Conservation (phyloP, 352 stramenopile species). For the Phytophthora ramorum region DNA sequence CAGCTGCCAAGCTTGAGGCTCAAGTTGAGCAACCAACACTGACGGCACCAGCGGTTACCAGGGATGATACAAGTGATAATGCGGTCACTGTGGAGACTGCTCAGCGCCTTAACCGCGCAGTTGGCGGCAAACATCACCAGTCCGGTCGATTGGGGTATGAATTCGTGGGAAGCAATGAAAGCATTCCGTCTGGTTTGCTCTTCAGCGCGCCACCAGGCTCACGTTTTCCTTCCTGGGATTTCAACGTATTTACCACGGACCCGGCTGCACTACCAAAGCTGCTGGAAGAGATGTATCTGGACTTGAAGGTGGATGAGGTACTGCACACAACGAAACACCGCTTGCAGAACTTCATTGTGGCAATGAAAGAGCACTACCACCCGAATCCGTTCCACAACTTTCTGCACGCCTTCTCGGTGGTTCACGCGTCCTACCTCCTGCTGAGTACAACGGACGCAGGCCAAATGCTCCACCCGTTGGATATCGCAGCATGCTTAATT, state of each 20-base stretch:
- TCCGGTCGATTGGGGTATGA: constrained; percentile 46
- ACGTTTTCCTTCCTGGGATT: constrained; percentile 69
- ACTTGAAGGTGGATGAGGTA: constrained; percentile 74
- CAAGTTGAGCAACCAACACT: constrained; percentile 17
- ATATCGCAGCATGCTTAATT: constrained; percentile 86
- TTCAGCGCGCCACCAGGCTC: constrained; percentile 41
- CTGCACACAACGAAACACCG: constrained; percentile 61
- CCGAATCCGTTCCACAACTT: constrained; percentile 94
- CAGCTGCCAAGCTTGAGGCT: constrained; percentile 23
- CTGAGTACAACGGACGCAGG: constrained; percentile 73
- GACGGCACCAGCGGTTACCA: background rate
- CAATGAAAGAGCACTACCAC: constrained; percentile 86
- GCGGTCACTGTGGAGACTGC: constrained; percentile 7
- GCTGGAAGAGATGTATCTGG: constrained; percentile 79
- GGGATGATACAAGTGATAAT: constrained; percentile 9
- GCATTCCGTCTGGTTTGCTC: constrained; percentile 21
- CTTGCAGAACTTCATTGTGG: constrained; percentile 83
- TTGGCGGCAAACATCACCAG: constrained; percentile 21
- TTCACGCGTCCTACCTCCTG: constrained; percentile 87
- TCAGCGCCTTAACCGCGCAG: constrained; percentile 25
- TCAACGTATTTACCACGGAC: constrained; percentile 81
- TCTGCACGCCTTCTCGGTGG: constrained; percentile 88
- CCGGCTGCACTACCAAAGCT: constrained; percentile 56
- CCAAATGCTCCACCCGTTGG: constrained; percentile 80
- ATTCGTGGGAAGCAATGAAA: constrained; percentile 19